phyloP scores from a whole-genome alignment of 176 grass and related monocot genomes.

The Urochloa ruziziensis region DNA sequence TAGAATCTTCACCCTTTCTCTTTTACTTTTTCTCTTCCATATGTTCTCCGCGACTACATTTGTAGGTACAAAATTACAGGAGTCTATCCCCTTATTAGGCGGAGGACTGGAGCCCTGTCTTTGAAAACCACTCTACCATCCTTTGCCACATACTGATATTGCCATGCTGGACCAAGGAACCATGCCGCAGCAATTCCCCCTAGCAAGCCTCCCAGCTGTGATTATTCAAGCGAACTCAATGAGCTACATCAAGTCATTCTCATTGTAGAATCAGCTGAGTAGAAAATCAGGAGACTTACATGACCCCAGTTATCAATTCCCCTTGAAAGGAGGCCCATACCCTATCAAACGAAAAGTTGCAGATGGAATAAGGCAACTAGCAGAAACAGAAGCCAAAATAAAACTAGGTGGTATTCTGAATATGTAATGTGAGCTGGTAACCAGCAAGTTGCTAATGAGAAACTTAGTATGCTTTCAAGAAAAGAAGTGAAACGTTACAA shows the following conservation, averaged over 20 bases:
- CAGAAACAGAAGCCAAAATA: constrained; percentile 11
- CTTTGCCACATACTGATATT: constrained; percentile 48
- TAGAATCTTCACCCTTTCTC: background rate
- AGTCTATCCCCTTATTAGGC: constrained; percentile 36
- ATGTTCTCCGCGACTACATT: background rate
- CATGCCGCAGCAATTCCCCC: constrained; percentile 73
- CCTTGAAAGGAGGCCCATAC: constrained; percentile 58
- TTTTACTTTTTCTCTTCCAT: background rate
- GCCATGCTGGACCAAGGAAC: constrained; percentile 71
- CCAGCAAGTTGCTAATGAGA: background rate
- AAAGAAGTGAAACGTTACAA: background rate
- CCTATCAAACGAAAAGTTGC: constrained; percentile 38
- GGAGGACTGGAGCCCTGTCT: constrained; percentile 60
- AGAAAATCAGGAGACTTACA: constrained; percentile 46
- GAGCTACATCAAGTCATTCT: background rate
- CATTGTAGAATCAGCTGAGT: background rate
- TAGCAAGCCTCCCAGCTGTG: constrained; percentile 87
- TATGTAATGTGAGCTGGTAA: background rate
- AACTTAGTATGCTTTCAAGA: background rate
- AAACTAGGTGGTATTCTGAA: background rate
- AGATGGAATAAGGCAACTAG: constrained; percentile 13
- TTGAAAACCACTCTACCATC: constrained; percentile 56
- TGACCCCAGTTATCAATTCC: constrained; percentile 85
- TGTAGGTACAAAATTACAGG: background rate
- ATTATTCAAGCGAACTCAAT: constrained; percentile 30